A percentile compares a stretch with the other conserved stretches of the same genome.
phyloP scores from a whole-genome alignment of 176 grass and related monocot genomes.

The Hyparrhenia diplandra region DNA sequence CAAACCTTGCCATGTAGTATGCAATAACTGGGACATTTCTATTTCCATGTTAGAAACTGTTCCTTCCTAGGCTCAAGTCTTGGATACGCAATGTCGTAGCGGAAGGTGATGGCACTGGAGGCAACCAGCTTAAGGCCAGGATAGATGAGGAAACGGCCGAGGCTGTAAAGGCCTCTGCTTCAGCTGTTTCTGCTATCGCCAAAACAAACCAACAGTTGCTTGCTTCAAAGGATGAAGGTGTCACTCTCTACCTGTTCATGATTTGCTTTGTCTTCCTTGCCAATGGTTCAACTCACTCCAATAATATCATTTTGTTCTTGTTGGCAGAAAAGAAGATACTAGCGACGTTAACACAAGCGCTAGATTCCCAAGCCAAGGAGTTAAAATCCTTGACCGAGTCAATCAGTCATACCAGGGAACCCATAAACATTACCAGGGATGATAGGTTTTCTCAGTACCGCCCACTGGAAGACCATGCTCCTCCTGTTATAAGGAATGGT shows the following conservation, averaged over 20 bases:
- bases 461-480: constrained; percentile 46
- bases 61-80: constrained; percentile 72
- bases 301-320: neutral
- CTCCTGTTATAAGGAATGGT: constrained; percentile 71
- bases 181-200: constrained; percentile 64
- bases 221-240: constrained; percentile 80
- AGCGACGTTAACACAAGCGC: constrained; percentile 61
- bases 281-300: neutral
- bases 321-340: constrained; percentile 81
- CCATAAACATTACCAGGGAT: constrained; percentile 58
- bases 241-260: neutral
- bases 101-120: constrained; percentile 43
- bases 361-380: constrained; percentile 88
- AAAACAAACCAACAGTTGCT: constrained; percentile 72
- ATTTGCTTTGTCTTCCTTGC: neutral
- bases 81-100: constrained; percentile 75
- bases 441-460: constrained; percentile 57
- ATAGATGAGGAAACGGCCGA: constrained; percentile 61
- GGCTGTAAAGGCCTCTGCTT: constrained; percentile 65
- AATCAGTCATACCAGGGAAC: constrained; percentile 50
- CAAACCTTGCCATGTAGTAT: neutral
- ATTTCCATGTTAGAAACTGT: constrained; percentile 51
- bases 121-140: constrained; percentile 31
- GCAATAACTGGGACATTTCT: neutral
- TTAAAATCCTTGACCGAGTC: constrained; percentile 70